Conservation (phyloP, 306 rosid genomes). For the Inga laurina region DNA sequence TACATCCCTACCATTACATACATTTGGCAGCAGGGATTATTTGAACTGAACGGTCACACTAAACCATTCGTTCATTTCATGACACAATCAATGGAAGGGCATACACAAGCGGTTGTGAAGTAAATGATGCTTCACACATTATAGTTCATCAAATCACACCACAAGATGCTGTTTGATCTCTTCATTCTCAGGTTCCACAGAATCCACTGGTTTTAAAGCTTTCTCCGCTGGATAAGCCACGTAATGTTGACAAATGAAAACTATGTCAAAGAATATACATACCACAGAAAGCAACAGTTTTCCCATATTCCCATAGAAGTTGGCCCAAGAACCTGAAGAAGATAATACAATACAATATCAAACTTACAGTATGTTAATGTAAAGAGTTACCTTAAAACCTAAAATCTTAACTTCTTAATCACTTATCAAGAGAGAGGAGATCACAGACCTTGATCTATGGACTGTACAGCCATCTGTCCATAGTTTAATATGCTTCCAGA, state of each 20-base stretch:
- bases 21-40: too few relatives aligned
- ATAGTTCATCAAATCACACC: conserved; percentile 32
- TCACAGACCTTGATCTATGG: conserved; percentile 75
- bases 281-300: background rate
- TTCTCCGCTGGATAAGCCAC: conserved; percentile 28
- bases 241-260: conserved; percentile 48
- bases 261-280: conserved; percentile 40
- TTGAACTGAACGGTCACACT: too few relatives aligned
- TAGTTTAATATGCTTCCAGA: conserved; percentile 73
- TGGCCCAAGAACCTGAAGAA: background rate
- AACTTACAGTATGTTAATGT: conserved; percentile 9
- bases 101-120: background rate
- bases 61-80: too few relatives aligned
- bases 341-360: background rate
- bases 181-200: conserved; percentile 20
- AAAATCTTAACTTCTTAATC: background rate
- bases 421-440: background rate
- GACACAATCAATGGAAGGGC: too few relatives aligned
- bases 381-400: background rate
- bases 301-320: background rate
- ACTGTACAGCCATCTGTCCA: conserved; percentile 74
- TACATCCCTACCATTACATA: too few relatives aligned
- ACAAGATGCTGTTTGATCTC: conserved; percentile 38
- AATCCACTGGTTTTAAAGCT: conserved; percentile 1
- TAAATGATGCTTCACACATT: conserved; percentile 34